Conservation (phyloP, 2,329 filamentous ascomycete species). For the Xylariales sp. region DNA sequence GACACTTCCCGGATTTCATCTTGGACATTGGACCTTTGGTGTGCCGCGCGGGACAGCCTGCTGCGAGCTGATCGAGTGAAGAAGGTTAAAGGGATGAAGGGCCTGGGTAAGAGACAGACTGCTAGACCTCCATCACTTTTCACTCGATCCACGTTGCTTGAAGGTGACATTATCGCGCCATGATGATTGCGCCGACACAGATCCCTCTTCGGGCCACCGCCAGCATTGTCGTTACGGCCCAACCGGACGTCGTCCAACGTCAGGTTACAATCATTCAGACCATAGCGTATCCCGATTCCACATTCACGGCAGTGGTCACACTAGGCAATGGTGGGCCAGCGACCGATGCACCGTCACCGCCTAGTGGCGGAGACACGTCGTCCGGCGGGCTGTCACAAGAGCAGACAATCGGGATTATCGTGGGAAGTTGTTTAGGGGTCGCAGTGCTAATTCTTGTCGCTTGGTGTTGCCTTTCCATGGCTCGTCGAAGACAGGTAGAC, state of each 20-base stretch:
- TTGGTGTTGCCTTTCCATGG: conserved; percentile 17
- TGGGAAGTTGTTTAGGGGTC: conserved; percentile 21
- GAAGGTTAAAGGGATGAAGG: neutral
- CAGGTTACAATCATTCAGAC: conserved; percentile 26
- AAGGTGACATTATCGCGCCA: too few species aligned
- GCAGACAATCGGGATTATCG: conserved; percentile 22
- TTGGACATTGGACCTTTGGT: too few species aligned
- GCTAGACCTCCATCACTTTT: too few species aligned
- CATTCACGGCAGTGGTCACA: conserved; percentile 23
- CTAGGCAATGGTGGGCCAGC: conserved; percentile 19
- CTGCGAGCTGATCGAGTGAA: neutral
- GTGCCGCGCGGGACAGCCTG: neutral
- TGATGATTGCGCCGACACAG: neutral
- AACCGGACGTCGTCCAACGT: conserved; percentile 10
- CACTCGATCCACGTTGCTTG: too few species aligned
- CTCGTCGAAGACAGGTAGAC: conserved; percentile 12
- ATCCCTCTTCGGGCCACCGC: conserved; percentile 3
- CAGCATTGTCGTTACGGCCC: conserved; percentile 5
- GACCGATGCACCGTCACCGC: neutral
- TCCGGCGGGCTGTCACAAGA: conserved; percentile 16
- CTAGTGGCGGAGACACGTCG: conserved; percentile 9
- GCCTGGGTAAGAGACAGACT: neutral
- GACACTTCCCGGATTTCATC: neutral
- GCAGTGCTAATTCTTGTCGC: conserved; percentile 18
- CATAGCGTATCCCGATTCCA: conserved; percentile 21